These are phyloP conservation scores for Aspergillus haitiensis DNA, from an alignment of 495 filamentous ascomycete species.

Conservation along the genomic window DNA sequence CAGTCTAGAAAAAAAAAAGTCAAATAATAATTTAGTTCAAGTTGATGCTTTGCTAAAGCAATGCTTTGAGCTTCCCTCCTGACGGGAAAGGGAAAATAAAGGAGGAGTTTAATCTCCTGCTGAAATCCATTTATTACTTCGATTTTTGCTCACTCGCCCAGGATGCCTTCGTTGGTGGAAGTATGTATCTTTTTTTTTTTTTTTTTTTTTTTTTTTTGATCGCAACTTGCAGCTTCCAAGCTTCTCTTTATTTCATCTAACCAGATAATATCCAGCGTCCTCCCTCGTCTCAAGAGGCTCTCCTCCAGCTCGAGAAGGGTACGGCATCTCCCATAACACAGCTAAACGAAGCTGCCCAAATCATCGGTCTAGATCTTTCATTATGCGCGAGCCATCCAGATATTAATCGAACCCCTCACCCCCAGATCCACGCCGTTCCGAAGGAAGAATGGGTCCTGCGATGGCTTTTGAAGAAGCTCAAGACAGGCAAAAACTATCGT, in stretches of 20 bases:
- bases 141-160: conserved; percentile 17
- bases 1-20: conserved; percentile 18
- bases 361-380: conserved; percentile 47
- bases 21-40: not conserved
- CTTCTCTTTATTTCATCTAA: conserved; percentile 7
- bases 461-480: conserved; percentile 66
- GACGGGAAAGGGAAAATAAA: not conserved
- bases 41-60: too few relatives aligned
- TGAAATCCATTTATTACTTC: not conserved
- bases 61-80: too few relatives aligned
- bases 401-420: conserved; percentile 32
- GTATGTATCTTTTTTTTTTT: conserved; percentile 28
- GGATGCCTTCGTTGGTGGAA: conserved; percentile 46
- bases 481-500: conserved; percentile 44
- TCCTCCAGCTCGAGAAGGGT: conserved; percentile 54
- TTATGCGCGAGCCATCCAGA: conserved; percentile 39
- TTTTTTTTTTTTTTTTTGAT: not conserved
- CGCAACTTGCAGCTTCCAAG: not conserved
- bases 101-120: conserved; percentile 9
- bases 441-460: conserved; percentile 67
- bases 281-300: conserved; percentile 50
- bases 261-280: conserved; percentile 32
- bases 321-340: conserved; percentile 41
- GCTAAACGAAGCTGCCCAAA: conserved; percentile 48
- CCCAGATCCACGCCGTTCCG: conserved; percentile 34